Percentiles rank a stretch among this genome's conserved stretches.
Conservation (phyloP, 1,284 basidiomycete genomes). For the Puccinia novopanici region DNA sequence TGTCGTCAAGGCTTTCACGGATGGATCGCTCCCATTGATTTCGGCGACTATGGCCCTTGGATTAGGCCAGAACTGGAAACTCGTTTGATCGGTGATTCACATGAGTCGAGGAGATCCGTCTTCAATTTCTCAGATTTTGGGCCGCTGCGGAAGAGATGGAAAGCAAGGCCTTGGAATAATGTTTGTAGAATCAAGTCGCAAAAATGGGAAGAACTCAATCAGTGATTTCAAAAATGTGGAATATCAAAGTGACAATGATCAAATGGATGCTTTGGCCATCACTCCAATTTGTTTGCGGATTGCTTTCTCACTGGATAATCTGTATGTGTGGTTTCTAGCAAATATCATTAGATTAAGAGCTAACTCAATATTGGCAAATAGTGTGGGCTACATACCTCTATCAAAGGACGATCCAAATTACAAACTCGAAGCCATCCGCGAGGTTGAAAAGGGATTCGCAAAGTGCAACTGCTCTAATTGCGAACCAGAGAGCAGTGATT, state of each 20-base stretch:
- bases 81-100: too few species aligned
- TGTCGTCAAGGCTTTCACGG: too few species aligned
- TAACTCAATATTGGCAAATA: not conserved
- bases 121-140: not conserved
- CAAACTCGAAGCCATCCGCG: constrained; percentile 6
- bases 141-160: not conserved
- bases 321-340: not conserved
- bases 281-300: not conserved
- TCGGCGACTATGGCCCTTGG: too few species aligned
- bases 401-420: constrained; percentile 14
- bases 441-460: too few species aligned
- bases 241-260: not conserved
- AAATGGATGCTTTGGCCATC: not conserved
- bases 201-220: not conserved
- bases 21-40: too few species aligned
- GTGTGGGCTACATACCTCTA: not conserved
- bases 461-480: too few species aligned
- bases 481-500: too few species aligned
- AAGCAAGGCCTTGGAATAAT: not conserved
- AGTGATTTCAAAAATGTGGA: not conserved
- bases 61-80: too few species aligned
- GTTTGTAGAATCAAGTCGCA: not conserved
- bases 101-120: too few species aligned
- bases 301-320: not conserved
- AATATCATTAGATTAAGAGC: not conserved